Evolutionary conservation across 169 alveolate genomes (phyloP).

Genomic region (Miamiensis avidus): DNA sequence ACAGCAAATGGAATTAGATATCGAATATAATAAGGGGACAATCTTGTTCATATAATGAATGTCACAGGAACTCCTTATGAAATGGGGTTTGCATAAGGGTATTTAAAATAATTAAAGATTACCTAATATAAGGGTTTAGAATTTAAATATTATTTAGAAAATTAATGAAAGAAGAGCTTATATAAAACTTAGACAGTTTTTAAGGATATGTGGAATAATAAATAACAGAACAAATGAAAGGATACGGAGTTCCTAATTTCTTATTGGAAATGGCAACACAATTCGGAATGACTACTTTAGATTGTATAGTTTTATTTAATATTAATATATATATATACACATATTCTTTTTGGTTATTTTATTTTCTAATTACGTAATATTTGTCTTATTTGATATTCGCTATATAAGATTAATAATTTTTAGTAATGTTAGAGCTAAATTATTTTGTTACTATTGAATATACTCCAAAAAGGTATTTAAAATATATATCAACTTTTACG

Average conservation of each 20-base stretch:
- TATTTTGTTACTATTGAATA: too few species aligned
- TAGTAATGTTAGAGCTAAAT: neutral
- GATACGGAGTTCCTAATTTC: neutral
- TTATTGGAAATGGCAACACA: neutral
- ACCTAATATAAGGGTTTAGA: too few species aligned
- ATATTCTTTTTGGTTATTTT: too few species aligned
- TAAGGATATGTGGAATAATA: neutral
- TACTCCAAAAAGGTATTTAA: neutral
- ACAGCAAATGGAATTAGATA: neutral
- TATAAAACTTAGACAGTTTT: neutral
- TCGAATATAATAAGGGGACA: neutral
- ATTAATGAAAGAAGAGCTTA: neutral
- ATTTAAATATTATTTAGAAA: too few species aligned
- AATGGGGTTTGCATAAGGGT: neutral
- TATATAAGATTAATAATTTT: too few species aligned
- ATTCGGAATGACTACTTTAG: neutral
- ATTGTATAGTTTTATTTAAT: too few species aligned
- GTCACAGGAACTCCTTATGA: neutral
- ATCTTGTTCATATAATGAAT: neutral
- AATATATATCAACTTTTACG: neutral
- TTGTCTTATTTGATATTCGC: too few species aligned
- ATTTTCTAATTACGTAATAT: too few species aligned
- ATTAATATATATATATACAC: neutral
- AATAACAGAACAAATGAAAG: neutral
- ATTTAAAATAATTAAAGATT: too few species aligned